Percentiles rank a stretch among this genome's conserved stretches.
Evolutionary conservation across 495 filamentous ascomycete species (phyloP).

Genomic region (Aspergillus leporis): DNA sequence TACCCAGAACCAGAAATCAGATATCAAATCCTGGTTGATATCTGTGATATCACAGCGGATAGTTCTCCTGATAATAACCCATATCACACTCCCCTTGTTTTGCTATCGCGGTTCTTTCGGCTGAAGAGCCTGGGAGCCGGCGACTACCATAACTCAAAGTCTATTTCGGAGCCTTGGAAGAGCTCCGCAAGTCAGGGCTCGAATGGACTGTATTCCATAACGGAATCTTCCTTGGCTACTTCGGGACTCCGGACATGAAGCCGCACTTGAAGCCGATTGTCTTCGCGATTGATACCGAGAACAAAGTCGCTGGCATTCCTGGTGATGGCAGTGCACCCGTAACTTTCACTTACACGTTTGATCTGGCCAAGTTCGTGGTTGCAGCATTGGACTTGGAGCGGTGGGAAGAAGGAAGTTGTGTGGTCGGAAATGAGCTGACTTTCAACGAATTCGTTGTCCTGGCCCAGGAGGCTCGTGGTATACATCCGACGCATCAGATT

Average conservation of each 20-base stretch:
- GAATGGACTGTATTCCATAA: conserved; percentile 43
- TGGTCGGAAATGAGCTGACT: conserved; percentile 38
- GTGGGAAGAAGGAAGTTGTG: conserved; percentile 31
- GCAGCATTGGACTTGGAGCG: conserved; percentile 34
- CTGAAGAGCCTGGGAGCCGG: neutral
- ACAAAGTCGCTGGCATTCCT: conserved; percentile 44
- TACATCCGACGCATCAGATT: neutral
- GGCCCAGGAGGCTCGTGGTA: conserved; percentile 40
- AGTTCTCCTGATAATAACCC: neutral
- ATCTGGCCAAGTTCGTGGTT: conserved; percentile 44
- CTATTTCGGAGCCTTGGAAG: conserved; percentile 19
- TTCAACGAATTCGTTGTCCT: conserved; percentile 37
- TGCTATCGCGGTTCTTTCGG: neutral
- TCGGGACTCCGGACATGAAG: conserved; percentile 29
- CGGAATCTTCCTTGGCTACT: conserved; percentile 49
- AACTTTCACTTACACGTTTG: conserved; percentile 44
- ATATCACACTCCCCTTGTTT: neutral
- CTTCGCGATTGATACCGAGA: conserved; percentile 37
- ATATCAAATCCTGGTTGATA: neutral
- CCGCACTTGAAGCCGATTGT: conserved; percentile 31
- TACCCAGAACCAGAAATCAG: neutral
- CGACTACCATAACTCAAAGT: conserved; percentile 14
- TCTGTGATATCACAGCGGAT: neutral
- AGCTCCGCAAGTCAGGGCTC: conserved; percentile 24
- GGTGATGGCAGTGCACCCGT: conserved; percentile 37